These are phyloP conservation scores for Candida hungchunana DNA, from an alignment of 805 yeast genomes.

Conservation along the genomic window DNA sequence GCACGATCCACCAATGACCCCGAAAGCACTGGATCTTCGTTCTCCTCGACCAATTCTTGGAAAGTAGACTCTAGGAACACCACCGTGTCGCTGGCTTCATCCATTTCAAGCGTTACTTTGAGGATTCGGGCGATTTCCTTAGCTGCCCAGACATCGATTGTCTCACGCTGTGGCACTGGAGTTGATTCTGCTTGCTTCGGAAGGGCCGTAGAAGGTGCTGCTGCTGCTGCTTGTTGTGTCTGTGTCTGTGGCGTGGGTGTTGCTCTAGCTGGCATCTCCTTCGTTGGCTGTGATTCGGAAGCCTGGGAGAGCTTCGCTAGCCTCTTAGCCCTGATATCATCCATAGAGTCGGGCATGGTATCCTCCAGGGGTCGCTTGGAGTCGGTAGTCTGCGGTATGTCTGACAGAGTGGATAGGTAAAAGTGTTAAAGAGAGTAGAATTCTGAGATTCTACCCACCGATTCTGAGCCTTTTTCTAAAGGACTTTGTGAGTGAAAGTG, in stretches of 20 bases:
- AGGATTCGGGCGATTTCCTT: conserved; percentile 11
- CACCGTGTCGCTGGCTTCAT: conserved; percentile 8
- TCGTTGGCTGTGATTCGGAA: conserved; percentile 1
- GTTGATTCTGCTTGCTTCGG: too few species aligned
- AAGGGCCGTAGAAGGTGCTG: conserved; percentile 1
- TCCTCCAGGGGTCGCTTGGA: not conserved
- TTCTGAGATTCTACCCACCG: too few species aligned
- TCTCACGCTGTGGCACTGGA: conserved; percentile 4
- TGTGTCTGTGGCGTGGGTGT: not conserved
- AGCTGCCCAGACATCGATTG: conserved; percentile 10
- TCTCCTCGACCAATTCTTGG: conserved; percentile 21
- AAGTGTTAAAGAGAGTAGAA: too few species aligned
- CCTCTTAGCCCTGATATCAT: conserved; percentile 36
- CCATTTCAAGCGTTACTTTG: conserved; percentile 21
- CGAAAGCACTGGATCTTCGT: conserved; percentile 18
- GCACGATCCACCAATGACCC: conserved; percentile 39
- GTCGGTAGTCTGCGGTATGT: too few species aligned
- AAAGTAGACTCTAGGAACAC: conserved; percentile 23
- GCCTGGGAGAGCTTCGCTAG: conserved; percentile 19
- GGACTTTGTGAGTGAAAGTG: too few species aligned
- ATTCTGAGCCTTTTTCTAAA: too few species aligned
- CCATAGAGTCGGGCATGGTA: conserved; percentile 16
- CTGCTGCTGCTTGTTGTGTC: not conserved
- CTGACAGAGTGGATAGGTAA: too few species aligned
- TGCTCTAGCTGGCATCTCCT: not conserved